Evolutionary conservation across 495 filamentous ascomycete species (phyloP).

Genomic region (Pseudoneurospora amorphoporcata): DNA sequence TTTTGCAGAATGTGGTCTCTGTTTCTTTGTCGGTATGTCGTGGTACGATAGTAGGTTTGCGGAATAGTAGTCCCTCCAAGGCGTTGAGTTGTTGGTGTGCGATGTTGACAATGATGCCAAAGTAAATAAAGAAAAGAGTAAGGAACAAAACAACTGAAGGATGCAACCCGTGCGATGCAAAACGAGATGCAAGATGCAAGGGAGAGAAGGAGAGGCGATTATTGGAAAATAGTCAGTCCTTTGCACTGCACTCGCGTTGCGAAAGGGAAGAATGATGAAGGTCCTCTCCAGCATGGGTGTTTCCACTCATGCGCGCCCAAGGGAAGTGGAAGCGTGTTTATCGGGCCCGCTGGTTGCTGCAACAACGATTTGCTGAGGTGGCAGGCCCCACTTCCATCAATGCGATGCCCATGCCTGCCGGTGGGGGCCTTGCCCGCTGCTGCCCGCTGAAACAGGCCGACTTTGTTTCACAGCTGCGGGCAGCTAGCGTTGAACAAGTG

Average conservation of each 20-base stretch:
- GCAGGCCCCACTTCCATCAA: not conserved
- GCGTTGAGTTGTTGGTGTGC: not conserved
- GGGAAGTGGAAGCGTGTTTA: not conserved
- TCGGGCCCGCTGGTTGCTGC: not conserved
- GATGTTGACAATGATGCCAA: not conserved
- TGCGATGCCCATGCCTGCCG: not conserved
- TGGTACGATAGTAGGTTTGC: not conserved
- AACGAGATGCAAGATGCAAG: not conserved
- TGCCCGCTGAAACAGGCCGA: not conserved
- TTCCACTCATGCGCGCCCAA: not conserved
- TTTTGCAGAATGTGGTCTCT: not conserved
- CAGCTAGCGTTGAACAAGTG: not conserved
- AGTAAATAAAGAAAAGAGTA: not conserved
- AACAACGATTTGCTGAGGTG: not conserved
- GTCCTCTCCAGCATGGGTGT: not conserved
- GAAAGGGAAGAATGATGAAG: not conserved
- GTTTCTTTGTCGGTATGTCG: not conserved
- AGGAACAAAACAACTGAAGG: not conserved
- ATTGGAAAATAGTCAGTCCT: not conserved
- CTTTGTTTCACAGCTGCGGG: not conserved
- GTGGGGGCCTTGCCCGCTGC: not conserved
- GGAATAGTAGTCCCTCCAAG: not conserved
- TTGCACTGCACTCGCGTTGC: not conserved
- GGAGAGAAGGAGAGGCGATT: not conserved
- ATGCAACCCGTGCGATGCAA: not conserved